A percentile compares a stretch with the other conserved stretches of the same genome.
Conservation (phyloP, 2,329 filamentous ascomycete genomes). For the Colletotrichum chlorophyti region DNA sequence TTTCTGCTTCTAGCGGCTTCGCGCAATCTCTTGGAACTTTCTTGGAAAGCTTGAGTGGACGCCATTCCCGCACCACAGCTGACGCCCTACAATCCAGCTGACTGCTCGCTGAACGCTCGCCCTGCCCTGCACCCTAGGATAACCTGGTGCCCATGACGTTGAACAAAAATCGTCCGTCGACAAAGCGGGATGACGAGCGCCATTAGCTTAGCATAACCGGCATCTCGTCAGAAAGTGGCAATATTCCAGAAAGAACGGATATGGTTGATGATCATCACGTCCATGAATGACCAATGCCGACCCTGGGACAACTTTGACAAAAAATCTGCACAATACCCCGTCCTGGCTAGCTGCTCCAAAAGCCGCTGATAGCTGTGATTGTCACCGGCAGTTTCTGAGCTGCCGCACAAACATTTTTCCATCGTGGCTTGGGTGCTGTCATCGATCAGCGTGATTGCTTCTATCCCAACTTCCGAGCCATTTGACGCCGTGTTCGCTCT, state of each 20-base stretch:
- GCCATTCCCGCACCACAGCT: slow-evolving; percentile 27
- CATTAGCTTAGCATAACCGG: background rate
- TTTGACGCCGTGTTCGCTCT: background rate
- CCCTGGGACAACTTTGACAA: background rate
- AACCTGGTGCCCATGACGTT: too few species aligned
- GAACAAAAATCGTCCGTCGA: background rate
- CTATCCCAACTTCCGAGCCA: background rate
- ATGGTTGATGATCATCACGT: background rate
- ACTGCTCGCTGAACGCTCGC: slow-evolving; percentile 12
- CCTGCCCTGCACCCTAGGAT: slow-evolving; percentile 3
- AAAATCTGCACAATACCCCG: background rate
- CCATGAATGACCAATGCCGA: background rate
- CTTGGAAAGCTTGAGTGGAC: slow-evolving; percentile 31
- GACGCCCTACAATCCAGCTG: slow-evolving; percentile 20
- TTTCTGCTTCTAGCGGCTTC: slow-evolving; percentile 26
- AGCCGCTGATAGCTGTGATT: slow-evolving; percentile 21
- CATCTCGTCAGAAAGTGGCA: slow-evolving; percentile 2
- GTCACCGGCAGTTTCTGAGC: slow-evolving; percentile 26
- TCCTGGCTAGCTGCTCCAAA: background rate
- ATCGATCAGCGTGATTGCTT: slow-evolving; percentile 6
- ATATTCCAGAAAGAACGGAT: slow-evolving; percentile 23
- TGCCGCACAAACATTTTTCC: background rate
- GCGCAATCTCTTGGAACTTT: slow-evolving; percentile 30
- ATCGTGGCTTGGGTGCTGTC: slow-evolving; percentile 3
- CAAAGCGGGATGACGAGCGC: background rate